Evolutionary conservation across 129 eudicot genomes (phyloP), one percentile per base, ranked within the genome.

Genomic region (Solidago caesia): DNA sequence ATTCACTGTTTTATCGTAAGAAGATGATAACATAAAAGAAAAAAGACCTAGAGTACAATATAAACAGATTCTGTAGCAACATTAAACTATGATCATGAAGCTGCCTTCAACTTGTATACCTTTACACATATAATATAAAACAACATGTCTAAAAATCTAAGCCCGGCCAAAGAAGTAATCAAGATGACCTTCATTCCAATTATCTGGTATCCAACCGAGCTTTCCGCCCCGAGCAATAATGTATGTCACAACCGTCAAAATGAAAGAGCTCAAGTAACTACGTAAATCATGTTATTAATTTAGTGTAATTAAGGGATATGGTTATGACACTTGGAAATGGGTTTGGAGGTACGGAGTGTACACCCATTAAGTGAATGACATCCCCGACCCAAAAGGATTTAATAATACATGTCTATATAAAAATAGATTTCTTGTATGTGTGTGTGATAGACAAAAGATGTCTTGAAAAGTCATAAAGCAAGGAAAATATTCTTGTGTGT

Each of bases 111-210:
- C 70, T 69, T 77, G 56, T 77, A 77, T n/a, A 41, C 44, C 71
- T 70, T 77, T 10, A 70, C 81, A 12, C 76, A 77, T 4, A 70
- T n/a, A 81, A 76, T 39, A 41, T 53, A 81, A 65, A 74, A 75
- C 44, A 64, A 29, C 76, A 76, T 64, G 55, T 81, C 76, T 48
- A 81, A 45, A 29, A 64, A 53, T 64, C 85, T 81, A 59, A 81
- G 82, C 49, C 76, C 85, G 39, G 78, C 73, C 68, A 79, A 81
- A 81, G 60, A 81, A 81, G 74, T 81, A 81, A 14, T 76, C 78
- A 41, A 81, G 78, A 64, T 76, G 85, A 1, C 81, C 85, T 71
- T 77, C 73, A 16, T 81, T 81, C 64, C 76, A 57, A 21, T 81
- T 81, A 68, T 81, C 85, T 0, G 81, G 71, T 55, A 81, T 81